These are phyloP conservation scores for Polyporus tsugae DNA, from an alignment of 1,284 basidiomycete species.

Conservation along the genomic window DNA sequence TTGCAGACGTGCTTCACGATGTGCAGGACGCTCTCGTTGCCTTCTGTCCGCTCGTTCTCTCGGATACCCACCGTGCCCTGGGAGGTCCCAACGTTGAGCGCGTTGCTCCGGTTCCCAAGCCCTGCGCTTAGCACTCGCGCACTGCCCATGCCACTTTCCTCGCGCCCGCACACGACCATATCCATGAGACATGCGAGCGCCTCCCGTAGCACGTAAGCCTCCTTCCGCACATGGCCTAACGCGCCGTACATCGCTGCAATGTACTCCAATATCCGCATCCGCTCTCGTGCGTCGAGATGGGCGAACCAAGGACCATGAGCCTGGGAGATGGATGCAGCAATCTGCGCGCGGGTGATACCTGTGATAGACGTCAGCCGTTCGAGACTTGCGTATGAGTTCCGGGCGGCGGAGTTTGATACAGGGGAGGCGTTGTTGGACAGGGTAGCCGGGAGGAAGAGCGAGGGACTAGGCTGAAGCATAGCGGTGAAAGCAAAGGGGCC, in stretches of 20 bases:
- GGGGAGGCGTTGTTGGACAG: constrained; percentile 44
- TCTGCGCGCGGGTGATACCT: constrained; percentile 71
- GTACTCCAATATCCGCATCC: constrained; percentile 73
- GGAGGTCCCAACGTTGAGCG: constrained; percentile 38
- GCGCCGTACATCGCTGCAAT: constrained; percentile 80
- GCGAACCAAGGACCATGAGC: constrained; percentile 88
- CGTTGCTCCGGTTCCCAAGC: constrained; percentile 53
- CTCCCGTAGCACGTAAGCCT: constrained; percentile 86
- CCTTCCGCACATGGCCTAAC: constrained; percentile 85
- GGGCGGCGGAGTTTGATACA: constrained; percentile 18
- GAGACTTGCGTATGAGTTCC: constrained; percentile 52
- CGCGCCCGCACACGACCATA: constrained; percentile 80
- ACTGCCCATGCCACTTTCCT: constrained; percentile 58
- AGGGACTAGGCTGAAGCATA: constrained; percentile 71
- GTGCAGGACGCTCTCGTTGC: constrained; percentile 80
- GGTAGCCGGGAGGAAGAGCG: constrained; percentile 62
- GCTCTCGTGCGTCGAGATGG: constrained; percentile 79
- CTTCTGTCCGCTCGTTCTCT: constrained; percentile 74
- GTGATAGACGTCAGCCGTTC: constrained; percentile 73
- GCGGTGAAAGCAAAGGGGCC: constrained; percentile 80
- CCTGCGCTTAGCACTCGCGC: constrained; percentile 47
- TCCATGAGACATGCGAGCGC: constrained; percentile 83
- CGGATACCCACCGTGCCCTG: constrained; percentile 72
- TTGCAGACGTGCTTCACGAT: constrained; percentile 79
- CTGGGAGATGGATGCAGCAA: constrained; percentile 70